Evolutionary conservation across 768 basidiomycete species (phyloP).

Genomic region (Mycena pura): DNA sequence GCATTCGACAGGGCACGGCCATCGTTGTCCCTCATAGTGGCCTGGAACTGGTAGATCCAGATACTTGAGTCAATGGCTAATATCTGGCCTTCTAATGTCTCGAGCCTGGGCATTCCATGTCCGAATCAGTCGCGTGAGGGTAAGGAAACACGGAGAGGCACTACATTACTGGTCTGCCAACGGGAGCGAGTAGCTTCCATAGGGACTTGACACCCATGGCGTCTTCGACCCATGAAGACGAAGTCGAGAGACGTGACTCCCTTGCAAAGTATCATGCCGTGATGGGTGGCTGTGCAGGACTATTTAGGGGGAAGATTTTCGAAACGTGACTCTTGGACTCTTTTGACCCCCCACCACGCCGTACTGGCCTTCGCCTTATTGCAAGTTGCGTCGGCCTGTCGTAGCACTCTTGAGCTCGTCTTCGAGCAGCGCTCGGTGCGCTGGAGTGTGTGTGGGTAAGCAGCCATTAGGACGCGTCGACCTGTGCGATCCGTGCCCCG

Average conservation of each 20-base stretch:
- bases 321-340: not conserved
- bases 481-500: too few species aligned
- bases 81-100: slow-evolving; percentile 92
- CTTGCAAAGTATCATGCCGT: not conserved
- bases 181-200: slow-evolving; percentile 92
- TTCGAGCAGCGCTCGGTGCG: too few species aligned
- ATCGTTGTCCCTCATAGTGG: slow-evolving; percentile 98
- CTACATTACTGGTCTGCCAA: slow-evolving; percentile 91
- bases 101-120: slow-evolving; percentile 61
- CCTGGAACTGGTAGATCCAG: slow-evolving; percentile 99
- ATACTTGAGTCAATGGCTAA: slow-evolving; percentile 99
- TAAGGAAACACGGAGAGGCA: slow-evolving; percentile 21
- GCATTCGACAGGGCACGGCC: slow-evolving; percentile 91
- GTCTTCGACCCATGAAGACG: slow-evolving; percentile 5
- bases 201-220: slow-evolving; percentile 96
- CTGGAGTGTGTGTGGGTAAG: too few species aligned
- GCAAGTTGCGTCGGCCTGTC: not conserved
- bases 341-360: not conserved
- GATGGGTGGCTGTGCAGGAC: not conserved
- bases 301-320: not conserved
- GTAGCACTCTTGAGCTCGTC: not conserved
- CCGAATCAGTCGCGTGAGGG: slow-evolving; percentile 8
- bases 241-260: slow-evolving; percentile 12
- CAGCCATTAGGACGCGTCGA: too few species aligned
- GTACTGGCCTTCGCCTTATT: not conserved